Percentiles rank a stretch among this genome's conserved stretches.
Evolutionary conservation across 257 asterid species (phyloP).

Genomic region (Leonotis leonurus): DNA sequence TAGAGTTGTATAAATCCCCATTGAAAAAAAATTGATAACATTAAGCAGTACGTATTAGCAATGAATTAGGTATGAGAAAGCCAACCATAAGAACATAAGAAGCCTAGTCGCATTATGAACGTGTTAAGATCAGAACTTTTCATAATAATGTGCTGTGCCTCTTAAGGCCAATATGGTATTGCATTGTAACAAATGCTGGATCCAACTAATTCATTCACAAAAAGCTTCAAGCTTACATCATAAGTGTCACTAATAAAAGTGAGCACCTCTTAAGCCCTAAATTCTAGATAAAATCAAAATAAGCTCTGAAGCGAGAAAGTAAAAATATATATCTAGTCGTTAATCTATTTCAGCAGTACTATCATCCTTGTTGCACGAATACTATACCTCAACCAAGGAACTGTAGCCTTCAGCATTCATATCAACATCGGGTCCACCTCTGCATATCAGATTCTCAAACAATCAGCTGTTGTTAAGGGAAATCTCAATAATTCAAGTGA

Average conservation of each 20-base stretch:
- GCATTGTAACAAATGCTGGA: slow-evolving; percentile 11
- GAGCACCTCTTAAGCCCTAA: slow-evolving; percentile 12
- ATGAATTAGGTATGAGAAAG: background rate
- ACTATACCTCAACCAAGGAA: slow-evolving; percentile 22
- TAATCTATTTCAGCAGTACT: slow-evolving; percentile 23
- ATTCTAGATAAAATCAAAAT: slow-evolving; percentile 14
- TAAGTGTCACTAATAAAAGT: slow-evolving; percentile 13
- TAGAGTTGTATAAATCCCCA: background rate
- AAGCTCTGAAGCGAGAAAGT: slow-evolving; percentile 10
- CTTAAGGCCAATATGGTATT: background rate
- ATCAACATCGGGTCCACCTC: slow-evolving; percentile 18
- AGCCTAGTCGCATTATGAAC: slow-evolving; percentile 17
- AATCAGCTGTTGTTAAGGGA: slow-evolving; percentile 10
- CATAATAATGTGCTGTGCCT: background rate
- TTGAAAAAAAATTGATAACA: background rate
- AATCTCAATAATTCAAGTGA: background rate
- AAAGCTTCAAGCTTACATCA: slow-evolving; percentile 13
- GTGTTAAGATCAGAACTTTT: slow-evolving; percentile 8
- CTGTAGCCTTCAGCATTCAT: slow-evolving; percentile 10
- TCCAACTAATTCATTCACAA: slow-evolving; percentile 24
- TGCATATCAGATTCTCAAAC: slow-evolving; percentile 19
- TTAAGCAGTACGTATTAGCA: background rate
- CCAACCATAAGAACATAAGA: slow-evolving; percentile 9
- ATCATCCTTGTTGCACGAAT: slow-evolving; percentile 17
- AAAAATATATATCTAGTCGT: slow-evolving; percentile 6